Base-by-base conservation (phyloP, 257 asterid genomes). In the Echites panduratus region DNA sequence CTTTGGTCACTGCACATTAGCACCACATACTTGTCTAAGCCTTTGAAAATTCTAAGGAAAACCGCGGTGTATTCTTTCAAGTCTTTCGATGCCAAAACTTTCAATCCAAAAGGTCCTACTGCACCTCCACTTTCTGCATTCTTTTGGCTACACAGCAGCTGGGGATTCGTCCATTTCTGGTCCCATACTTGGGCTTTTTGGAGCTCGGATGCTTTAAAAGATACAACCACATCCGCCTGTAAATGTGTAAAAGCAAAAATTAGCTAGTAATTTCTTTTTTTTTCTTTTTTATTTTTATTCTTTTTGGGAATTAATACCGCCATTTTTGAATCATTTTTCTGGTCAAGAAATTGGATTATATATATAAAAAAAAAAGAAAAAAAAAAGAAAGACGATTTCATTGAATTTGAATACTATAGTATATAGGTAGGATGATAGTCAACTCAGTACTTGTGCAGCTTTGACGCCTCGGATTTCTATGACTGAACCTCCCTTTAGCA, bases 1-100 rank as follows among this genome's bases (percentile, higher is more conserved):
- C 73, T 81, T 47, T 76, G 87, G 1, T 81, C 87, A 44, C 84
- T 84, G 73, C 87, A 81, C 80, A 84, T 79, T 26, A 84, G 85
- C 20, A 81, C 85, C 44, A 71, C 78, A 49, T 70, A 79, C 14
- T 73, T 76, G 75, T 78, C 40, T 5, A 56, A 10, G 9, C 57
- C 63, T 71, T 13, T 74, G 74, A 84, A 84, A 68, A 84, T 56
- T 73, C 82, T 76, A 45, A 84, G 76, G 78, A 81, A 81, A 41
- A 84, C 64, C 16, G 85, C 82, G 2, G 85, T 84, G 57, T 76
- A 76, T 72, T 84, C 87, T 67, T 66, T 49, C 66, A 68, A 44
- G 61, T 76, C 75, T 6, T 73, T 24, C 5, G 85, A 78, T 27
- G 84, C 80, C 79, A 81, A 56, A 0, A 74, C 80, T 43, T 76